phyloP scores from a whole-genome alignment of 1,139 yeast genomes.

The Geotrichum citri-aurantii region DNA sequence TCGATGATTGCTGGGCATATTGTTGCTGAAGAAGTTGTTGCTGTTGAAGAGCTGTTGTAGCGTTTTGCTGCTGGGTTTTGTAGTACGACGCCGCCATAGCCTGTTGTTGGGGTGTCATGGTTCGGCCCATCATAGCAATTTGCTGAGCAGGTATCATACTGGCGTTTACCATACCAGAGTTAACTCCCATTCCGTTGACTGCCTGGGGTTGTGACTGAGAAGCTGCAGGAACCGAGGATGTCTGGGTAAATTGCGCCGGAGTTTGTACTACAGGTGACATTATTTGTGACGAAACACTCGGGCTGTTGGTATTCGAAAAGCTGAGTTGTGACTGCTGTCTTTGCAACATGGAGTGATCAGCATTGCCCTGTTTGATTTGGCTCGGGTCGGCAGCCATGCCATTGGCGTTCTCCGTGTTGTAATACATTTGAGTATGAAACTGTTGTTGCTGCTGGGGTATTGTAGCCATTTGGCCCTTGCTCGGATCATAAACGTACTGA shows the following conservation, averaged over 20 bases:
- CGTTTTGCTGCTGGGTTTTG: neutral
- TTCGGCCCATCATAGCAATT: neutral
- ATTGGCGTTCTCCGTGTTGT: neutral
- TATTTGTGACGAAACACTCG: neutral
- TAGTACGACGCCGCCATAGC: neutral
- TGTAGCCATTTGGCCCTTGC: neutral
- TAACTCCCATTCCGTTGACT: neutral
- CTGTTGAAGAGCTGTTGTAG: neutral
- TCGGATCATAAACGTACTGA: constrained; percentile 1
- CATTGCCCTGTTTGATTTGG: neutral
- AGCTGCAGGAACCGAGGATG: neutral
- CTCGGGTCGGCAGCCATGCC: neutral
- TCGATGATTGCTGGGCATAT: neutral
- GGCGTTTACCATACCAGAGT: neutral
- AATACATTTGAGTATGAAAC: neutral
- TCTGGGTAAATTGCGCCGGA: constrained; percentile 1
- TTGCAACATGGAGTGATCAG: constrained; percentile 3
- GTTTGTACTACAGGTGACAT: neutral
- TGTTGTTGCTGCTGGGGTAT: constrained; percentile 3
- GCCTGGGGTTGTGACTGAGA: neutral
- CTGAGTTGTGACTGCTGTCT: constrained; percentile 7
- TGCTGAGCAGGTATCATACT: neutral
- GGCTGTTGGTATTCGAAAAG: neutral
- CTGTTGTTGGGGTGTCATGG: neutral
- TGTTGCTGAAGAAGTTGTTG: neutral